phyloP scores from a whole-genome alignment of 305 asterid species.

The Fraxinus greggii region DNA sequence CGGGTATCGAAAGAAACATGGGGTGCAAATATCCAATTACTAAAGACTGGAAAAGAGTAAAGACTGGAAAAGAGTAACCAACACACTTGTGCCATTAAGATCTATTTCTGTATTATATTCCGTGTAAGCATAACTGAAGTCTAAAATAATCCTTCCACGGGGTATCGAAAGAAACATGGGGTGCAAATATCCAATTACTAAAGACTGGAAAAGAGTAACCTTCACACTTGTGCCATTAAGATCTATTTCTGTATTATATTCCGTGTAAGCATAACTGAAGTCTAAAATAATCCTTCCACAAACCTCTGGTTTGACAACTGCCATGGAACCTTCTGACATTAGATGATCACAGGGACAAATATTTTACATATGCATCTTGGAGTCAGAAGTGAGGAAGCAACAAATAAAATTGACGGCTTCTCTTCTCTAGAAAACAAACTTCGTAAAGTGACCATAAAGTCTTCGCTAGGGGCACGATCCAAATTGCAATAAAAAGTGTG shows the following conservation, averaged over 20 bases:
- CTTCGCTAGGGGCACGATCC: neutral
- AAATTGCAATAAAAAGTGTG: neutral
- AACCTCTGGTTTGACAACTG: conserved; percentile 51
- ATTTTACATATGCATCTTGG: neutral
- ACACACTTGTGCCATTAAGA: neutral
- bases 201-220: neutral
- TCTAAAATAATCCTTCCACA: neutral
- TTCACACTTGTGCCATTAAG: neutral
- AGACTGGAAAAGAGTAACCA: too few relatives aligned
- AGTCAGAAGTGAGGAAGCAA: neutral
- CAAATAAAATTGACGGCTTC: neutral
- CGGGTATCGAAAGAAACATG: neutral
- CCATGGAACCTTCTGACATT: conserved; percentile 38
- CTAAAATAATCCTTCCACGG: neutral
- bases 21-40: neutral
- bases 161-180: too few relatives aligned
- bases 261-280: neutral
- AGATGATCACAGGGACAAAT: neutral
- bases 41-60: neutral
- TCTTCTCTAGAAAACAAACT: neutral
- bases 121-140: neutral
- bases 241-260: neutral
- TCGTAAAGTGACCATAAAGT: neutral
- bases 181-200: neutral
- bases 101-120: neutral